Percentiles rank a stretch among this genome's conserved stretches.
Conservation (phyloP, 2,329 filamentous ascomycete species). For the Emydomyces testavorans region DNA sequence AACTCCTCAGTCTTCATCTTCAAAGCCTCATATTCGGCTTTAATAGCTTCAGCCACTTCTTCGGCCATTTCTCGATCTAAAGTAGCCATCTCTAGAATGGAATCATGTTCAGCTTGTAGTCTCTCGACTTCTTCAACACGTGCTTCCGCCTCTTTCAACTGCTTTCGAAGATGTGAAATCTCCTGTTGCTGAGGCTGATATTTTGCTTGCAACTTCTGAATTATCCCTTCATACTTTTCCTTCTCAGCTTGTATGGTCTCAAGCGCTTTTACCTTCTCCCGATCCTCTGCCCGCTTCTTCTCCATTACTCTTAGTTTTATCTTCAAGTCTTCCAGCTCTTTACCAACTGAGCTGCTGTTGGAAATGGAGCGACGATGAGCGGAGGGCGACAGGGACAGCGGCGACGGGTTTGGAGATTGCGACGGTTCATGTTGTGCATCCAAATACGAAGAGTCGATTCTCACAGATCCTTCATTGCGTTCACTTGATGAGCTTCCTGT, state of each 20-base stretch:
- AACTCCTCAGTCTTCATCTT: conserved; percentile 71
- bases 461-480: conserved; percentile 18
- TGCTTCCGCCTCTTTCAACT: conserved; percentile 63
- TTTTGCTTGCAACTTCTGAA: conserved; percentile 82
- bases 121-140: conserved; percentile 59
- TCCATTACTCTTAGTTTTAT: conserved; percentile 79
- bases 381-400: conserved; percentile 13
- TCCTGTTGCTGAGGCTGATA: conserved; percentile 77
- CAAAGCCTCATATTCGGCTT: conserved; percentile 65
- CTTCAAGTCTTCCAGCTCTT: conserved; percentile 77
- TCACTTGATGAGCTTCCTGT: conserved; percentile 22
- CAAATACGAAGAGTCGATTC: conserved; percentile 6
- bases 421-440: conserved; percentile 15
- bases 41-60: conserved; percentile 72
- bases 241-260: conserved; percentile 57
- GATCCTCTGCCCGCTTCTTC: conserved; percentile 72
- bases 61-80: conserved; percentile 95
- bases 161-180: conserved; percentile 60
- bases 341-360: conserved; percentile 41
- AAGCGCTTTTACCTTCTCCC: conserved; percentile 68
- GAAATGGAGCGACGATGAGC: conserved; percentile 34
- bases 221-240: conserved; percentile 57
- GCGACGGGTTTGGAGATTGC: conserved; percentile 21
- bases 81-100: conserved; percentile 71
- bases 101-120: conserved; percentile 72